These are phyloP conservation scores for Cavenderia fasciculata DNA, from an alignment of 78 protist species.

Conservation along the genomic window DNA sequence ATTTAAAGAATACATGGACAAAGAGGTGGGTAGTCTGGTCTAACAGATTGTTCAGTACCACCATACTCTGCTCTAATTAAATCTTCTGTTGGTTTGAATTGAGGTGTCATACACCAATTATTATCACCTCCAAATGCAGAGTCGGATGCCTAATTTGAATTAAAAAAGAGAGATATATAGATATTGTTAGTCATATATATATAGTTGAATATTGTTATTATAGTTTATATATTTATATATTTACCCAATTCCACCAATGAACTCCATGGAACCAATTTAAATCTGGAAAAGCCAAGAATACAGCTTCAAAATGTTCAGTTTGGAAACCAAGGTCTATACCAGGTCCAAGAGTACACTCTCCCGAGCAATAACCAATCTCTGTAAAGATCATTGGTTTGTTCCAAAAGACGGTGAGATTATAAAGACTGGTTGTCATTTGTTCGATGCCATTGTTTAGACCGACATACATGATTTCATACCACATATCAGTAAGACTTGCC, in stretches of 20 bases:
- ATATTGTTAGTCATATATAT: too few species aligned
- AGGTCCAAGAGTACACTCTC: conserved; percentile 8
- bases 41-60: background rate
- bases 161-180: too few species aligned
- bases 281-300: conserved; percentile 8
- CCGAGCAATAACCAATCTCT: conserved; percentile 56
- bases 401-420: conserved; percentile 20
- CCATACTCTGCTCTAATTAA: background rate
- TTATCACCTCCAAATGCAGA: conserved; percentile 27
- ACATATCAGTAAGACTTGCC: background rate
- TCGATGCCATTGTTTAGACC: conserved; percentile 26
- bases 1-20: conserved; percentile 26
- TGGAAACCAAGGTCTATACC: background rate
- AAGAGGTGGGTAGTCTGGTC: conserved; percentile 8
- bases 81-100: conserved; percentile 4
- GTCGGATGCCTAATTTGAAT: too few species aligned
- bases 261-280: conserved; percentile 12
- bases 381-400: conserved; percentile 67
- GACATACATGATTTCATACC: conserved; percentile 17
- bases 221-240: too few species aligned
- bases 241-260: conserved; percentile 38
- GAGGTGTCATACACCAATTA: conserved; percentile 29
- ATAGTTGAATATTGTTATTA: too few species aligned
- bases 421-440: conserved; percentile 9
- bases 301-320: background rate